Evolutionary conservation across 1,139 yeast species (phyloP).

Genomic region (Debaryomycetaceae sp.): DNA sequence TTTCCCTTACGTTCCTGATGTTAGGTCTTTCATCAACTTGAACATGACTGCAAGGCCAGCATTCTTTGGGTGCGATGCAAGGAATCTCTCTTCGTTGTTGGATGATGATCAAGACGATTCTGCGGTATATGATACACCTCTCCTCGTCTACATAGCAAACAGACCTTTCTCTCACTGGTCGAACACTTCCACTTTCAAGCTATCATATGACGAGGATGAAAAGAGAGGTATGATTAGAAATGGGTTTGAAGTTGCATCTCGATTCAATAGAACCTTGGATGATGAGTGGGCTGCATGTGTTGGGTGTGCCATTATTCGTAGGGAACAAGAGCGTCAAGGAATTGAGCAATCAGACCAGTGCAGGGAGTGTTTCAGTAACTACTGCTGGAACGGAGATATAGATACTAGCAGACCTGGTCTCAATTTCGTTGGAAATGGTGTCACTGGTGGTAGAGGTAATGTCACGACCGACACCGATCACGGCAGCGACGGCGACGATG

Average conservation of each 20-base stretch:
- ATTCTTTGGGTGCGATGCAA: constrained; percentile 42
- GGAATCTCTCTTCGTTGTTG: constrained; percentile 26
- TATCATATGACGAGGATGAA: constrained; percentile 36
- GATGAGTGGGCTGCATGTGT: constrained; percentile 40
- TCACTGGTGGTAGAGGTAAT: constrained; percentile 19
- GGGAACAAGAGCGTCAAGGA: constrained; percentile 40
- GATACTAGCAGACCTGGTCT: constrained; percentile 12
- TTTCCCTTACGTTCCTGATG: constrained; percentile 40
- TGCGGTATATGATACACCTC: constrained; percentile 35
- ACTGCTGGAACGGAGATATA: constrained; percentile 36
- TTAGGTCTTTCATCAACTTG: constrained; percentile 23
- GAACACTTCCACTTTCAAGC: constrained; percentile 38
- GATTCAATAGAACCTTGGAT: constrained; percentile 35
- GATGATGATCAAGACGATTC: constrained; percentile 19
- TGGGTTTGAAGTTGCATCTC: constrained; percentile 38
- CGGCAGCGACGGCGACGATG: constrained; percentile 34
- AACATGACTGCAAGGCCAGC: constrained; percentile 31
- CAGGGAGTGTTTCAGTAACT: constrained; percentile 32
- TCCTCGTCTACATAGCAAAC: constrained; percentile 40
- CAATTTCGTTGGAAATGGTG: constrained; percentile 26
- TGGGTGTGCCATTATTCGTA: constrained; percentile 45
- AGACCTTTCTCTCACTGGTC: constrained; percentile 25
- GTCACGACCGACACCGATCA: constrained; percentile 18
- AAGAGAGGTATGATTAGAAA: constrained; percentile 28
- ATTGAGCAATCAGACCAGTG: constrained; percentile 39